Base-by-base conservation (phyloP, 2,329 filamentous ascomycete species). In the Colletotrichum sp. region DNA sequence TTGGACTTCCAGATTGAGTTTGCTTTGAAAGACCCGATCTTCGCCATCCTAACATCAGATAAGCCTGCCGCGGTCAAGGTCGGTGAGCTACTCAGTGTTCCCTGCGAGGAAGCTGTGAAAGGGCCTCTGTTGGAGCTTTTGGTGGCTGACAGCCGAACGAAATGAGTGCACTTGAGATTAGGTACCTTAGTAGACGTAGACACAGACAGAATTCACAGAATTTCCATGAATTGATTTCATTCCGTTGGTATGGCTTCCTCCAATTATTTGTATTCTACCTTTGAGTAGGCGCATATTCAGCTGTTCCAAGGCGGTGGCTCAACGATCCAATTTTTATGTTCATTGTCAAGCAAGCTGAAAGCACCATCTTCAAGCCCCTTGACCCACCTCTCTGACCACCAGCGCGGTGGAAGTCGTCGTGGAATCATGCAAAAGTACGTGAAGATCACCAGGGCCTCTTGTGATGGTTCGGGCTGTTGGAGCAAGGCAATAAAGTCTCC, bases 381-480 rank as follows among this genome's bases (percentile, higher is more conserved):
- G 2, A 80, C 79, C 81, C 83, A 84, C 2, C 82, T 83, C 52
- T 84, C 79, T 39, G 84, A 79, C 83, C 83, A 86, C 84, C 84
- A 84, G 63, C 84, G 76, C 34, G 75, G 60, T 28, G 79, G 78
- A 16, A 81, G 73, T 39, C 81, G 82, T 32, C 84, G 77, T 8
- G 84, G 60, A 10, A 81, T 67, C 18, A 84, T 80, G 34, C 81
- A 82, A 63, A 83, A 85, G 73, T 82, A 82, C 7, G 80, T 82
- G 71, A 83, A 84, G 9, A 86, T 83, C 44, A 78, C 80, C 6
- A 86, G 67, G 0, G 82, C 78, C n/a, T 81, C 81, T 69, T 81
- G 82, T 10, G 77, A 72, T 3, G 68, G 36, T 6, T 16, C 24
- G 5, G 36, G 57, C 13, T 39, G 39, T n/a, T 79, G 79, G 8